Evolutionary conservation across 768 basidiomycete species (phyloP).

Genomic region (Lactarius indigo): DNA sequence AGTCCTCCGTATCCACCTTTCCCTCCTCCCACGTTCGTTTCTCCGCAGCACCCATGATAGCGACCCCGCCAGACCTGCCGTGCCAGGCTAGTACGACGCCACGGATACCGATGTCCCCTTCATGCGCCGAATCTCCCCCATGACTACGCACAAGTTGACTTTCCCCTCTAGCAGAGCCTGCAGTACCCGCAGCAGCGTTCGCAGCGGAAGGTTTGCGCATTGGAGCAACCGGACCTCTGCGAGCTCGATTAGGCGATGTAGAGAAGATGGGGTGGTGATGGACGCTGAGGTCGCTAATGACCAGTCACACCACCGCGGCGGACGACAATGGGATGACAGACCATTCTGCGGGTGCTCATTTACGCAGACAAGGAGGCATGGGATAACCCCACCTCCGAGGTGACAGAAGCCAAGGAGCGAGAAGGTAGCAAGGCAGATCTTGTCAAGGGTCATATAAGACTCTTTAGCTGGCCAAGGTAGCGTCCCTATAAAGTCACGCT

Average conservation of each 20-base stretch:
- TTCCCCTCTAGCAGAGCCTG: not conserved
- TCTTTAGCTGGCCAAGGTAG: no score
- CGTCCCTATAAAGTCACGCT: no score
- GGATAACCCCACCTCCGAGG: no score
- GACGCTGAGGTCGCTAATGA: constrained; percentile 15
- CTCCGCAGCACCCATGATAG: constrained; percentile 24
- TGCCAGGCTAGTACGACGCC: constrained; percentile 5
- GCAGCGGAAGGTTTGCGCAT: constrained; percentile 6
- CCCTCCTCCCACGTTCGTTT: constrained; percentile 24
- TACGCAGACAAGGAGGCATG: no score
- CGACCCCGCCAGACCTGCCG: constrained; percentile 11
- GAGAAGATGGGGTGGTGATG: constrained; percentile 27
- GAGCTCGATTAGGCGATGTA: constrained; percentile 25
- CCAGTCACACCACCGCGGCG: constrained; percentile 42
- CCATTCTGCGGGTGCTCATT: no score
- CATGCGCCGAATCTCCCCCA: constrained; percentile 17
- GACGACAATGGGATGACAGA: no score
- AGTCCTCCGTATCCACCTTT: constrained; percentile 13
- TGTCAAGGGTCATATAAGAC: no score
- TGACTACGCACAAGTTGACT: constrained; percentile 17
- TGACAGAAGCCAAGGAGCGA: no score
- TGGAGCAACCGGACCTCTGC: constrained; percentile 1
- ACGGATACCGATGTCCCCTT: constrained; percentile 18
- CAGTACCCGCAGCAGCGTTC: no score
- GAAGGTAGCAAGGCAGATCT: no score